Evolutionary conservation across 192 early-diverging fungal genomes (phyloP), one percentile per base, ranked within the genome.

Genomic region (Backusella sp.): DNA sequence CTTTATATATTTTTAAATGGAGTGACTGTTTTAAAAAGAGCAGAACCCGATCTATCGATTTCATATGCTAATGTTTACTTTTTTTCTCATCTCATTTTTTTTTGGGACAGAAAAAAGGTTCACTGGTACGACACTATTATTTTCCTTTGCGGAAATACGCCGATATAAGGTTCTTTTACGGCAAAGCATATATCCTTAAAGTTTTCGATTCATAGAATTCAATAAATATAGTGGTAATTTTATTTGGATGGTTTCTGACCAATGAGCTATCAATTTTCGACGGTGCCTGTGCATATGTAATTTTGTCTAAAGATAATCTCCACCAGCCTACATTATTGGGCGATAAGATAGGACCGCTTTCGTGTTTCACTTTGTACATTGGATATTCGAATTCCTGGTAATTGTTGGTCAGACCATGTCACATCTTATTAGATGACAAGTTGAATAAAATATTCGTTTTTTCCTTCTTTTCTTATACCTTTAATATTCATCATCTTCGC

Each of bases 1-100:
- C 53, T 56, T 56, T 56, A 56, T 56, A 56, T 56, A 56, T 9
- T n/a, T 32, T 56, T 23, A 56, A 21, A 21, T 6, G 21, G 0
- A 21, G 53, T 56, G 53, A 56, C 53, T 56, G 53, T 56, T 56
- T 56, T n/a, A 56, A 53, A 53, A 21, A n/a, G 52, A 53, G 21
- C 4, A 56, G 19, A 21, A 21, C 53, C 53, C 53, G 53, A 56
- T 56, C n/a, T 21, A 56, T 21, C 53, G 3, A 21, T 21, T 56
- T 56, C 53, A 56, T 56, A 56, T 56, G 53, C 52, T 7, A 53
- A 53, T 53, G 52, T 53, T 53, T n/a, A 52, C 15, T 3, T 56
- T 56, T 53, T 56, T 56, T 56, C 53, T 56, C 53, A 21, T 56
- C n/a, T 56, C 21, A 56, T 56, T 53, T 53, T 53, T 53, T 53